Conservation (phyloP, 164 flowering plant species). For the Stephania japonica region DNA sequence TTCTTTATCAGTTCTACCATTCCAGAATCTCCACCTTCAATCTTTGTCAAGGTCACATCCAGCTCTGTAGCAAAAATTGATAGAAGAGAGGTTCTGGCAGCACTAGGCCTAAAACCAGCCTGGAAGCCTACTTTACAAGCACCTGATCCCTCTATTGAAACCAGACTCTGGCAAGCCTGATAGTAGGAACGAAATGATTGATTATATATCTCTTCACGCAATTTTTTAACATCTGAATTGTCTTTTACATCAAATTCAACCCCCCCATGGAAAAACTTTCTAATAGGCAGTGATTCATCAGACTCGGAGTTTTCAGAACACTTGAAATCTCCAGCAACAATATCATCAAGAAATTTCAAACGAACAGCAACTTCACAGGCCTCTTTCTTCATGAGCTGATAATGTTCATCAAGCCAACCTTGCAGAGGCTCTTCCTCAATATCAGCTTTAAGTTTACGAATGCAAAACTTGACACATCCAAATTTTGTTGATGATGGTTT, state of each 20-base stretch:
- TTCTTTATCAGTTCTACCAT: slow-evolving; percentile 79
- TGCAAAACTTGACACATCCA: slow-evolving; percentile 69
- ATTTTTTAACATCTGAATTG: slow-evolving; percentile 41
- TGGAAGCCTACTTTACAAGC: slow-evolving; percentile 83
- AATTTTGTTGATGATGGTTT: slow-evolving; percentile 53
- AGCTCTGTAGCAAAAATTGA: slow-evolving; percentile 68
- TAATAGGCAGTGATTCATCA: slow-evolving; percentile 38
- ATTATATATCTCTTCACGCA: slow-evolving; percentile 69
- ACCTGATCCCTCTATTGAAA: slow-evolving; percentile 77
- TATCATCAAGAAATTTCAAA: slow-evolving; percentile 72
- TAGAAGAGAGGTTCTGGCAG: slow-evolving; percentile 70
- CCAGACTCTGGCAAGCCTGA: slow-evolving; percentile 66
- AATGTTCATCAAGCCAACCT: slow-evolving; percentile 99
- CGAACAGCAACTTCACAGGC: slow-evolving; percentile 87
- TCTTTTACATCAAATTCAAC: slow-evolving; percentile 65
- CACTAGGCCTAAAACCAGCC: slow-evolving; percentile 80
- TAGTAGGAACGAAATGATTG: slow-evolving; percentile 81
- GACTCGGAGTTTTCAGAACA: slow-evolving; percentile 40
- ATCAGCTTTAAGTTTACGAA: slow-evolving; percentile 76
- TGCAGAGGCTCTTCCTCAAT: slow-evolving; percentile 98
- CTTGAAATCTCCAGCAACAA: slow-evolving; percentile 33
- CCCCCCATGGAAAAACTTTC: slow-evolving; percentile 43
- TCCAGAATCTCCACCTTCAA: slow-evolving; percentile 91
- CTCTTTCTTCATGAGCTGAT: slow-evolving; percentile 75
- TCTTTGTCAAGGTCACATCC: slow-evolving; percentile 63